These are phyloP conservation scores for Funneliformis geosporum DNA, from an alignment of 192 early-diverging fungal species.

Conservation along the genomic window DNA sequence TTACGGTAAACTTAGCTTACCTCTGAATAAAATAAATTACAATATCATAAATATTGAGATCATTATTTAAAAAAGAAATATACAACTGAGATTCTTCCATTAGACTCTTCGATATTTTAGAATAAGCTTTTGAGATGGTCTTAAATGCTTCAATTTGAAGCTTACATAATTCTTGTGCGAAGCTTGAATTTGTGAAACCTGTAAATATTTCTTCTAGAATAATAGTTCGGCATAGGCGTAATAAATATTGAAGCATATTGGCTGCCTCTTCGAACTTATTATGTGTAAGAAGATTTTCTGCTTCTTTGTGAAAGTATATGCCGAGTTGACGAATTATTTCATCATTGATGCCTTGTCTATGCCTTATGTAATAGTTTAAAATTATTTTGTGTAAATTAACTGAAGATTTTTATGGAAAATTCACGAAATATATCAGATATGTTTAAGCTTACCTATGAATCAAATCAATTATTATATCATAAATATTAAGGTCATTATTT, in stretches of 20 bases:
- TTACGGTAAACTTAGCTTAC: too few species aligned
- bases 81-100: slow-evolving; percentile 9
- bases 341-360: too few species aligned
- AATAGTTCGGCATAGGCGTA: slow-evolving; percentile 3
- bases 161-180: neutral
- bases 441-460: too few species aligned
- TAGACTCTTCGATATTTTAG: neutral
- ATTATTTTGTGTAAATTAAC: too few species aligned
- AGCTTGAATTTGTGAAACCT: neutral
- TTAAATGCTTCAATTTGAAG: neutral
- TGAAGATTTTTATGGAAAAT: too few species aligned
- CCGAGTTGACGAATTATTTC: too few species aligned
- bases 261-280: slow-evolving; percentile 19
- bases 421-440: too few species aligned
- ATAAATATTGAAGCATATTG: neutral
- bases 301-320: neutral
- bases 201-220: neutral
- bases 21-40: too few species aligned
- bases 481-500: too few species aligned
- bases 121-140: neutral
- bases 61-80: neutral
- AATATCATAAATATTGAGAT: neutral
- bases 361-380: too few species aligned
- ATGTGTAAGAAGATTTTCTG: neutral
- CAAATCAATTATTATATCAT: too few species aligned